A percentile compares a stretch with the other conserved stretches of the same genome.
These are phyloP conservation scores for Aspergillus ruber DNA, from an alignment of 2,329 filamentous ascomycete genomes.

Conservation along the genomic window DNA sequence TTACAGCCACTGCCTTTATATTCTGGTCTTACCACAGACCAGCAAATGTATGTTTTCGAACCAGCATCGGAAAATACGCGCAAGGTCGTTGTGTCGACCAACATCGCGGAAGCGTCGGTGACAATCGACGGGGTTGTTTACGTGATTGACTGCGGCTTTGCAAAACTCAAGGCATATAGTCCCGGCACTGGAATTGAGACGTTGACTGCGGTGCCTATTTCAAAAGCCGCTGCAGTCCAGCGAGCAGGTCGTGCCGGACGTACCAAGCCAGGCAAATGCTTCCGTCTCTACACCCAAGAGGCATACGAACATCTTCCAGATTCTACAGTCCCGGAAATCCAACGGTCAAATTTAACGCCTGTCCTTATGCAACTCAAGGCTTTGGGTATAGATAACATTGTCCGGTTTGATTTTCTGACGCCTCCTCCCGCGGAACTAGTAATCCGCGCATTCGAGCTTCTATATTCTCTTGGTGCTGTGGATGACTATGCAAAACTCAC, in stretches of 20 bases:
- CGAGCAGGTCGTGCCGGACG: constrained; percentile 84
- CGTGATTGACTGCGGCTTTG: constrained; percentile 84
- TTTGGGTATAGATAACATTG: constrained; percentile 88
- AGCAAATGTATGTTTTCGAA: constrained; percentile 94
- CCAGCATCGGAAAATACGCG: constrained; percentile 71
- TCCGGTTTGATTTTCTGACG: constrained; percentile 82
- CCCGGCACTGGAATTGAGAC: constrained; percentile 81
- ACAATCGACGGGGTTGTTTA: constrained; percentile 90
- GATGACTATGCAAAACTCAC: constrained; percentile 89
- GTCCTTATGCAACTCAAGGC: constrained; percentile 89
- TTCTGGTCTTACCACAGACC: constrained; percentile 78
- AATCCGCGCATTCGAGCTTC: constrained; percentile 75
- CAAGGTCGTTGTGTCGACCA: constrained; percentile 89
- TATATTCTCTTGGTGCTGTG: constrained; percentile 79
- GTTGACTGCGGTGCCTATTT: constrained; percentile 72
- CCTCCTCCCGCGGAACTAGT: constrained; percentile 79
- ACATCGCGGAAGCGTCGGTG: constrained; percentile 93
- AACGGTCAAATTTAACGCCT: constrained; percentile 82
- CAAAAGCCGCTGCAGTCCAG: constrained; percentile 88
- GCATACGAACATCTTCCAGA: constrained; percentile 61
- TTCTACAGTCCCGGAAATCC: constrained; percentile 79
- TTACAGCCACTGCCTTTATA: constrained; percentile 75
- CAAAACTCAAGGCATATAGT: constrained; percentile 82
- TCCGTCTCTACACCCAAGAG: constrained; percentile 79
- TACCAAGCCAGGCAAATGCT: constrained; percentile 88